Conservation (phyloP, 768 basidiomycete species). For the Phanerochaete sordida region DNA sequence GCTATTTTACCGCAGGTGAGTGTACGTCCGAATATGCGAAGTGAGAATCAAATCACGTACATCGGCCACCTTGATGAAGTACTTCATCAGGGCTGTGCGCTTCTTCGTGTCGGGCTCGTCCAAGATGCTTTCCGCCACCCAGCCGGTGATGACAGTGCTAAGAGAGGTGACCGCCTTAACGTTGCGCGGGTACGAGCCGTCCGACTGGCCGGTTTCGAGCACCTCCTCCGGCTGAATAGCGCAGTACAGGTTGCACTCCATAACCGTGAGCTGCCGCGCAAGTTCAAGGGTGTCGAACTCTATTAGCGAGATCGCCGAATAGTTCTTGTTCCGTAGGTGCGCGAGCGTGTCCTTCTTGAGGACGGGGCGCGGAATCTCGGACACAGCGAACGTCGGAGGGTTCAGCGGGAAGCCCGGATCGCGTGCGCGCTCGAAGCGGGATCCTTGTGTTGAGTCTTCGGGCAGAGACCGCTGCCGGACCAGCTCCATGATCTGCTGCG, state of each 20-base stretch:
- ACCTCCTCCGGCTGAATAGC: constrained; percentile 87
- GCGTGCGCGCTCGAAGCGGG: constrained; percentile 60
- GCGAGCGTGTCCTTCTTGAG: constrained; percentile 78
- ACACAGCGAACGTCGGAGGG: constrained; percentile 45
- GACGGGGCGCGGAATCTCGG: constrained; percentile 81
- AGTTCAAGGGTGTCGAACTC: constrained; percentile 94
- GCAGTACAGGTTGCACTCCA: constrained; percentile 88
- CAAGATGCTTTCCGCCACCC: constrained; percentile 93
- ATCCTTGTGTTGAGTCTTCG: constrained; percentile 46
- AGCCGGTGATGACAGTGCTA: constrained; percentile 92
- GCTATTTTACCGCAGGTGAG: constrained; percentile 40
- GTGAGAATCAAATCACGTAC: constrained; percentile 41
- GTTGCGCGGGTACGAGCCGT: constrained; percentile 54
- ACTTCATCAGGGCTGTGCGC: constrained; percentile 74
- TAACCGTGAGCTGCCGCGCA: constrained; percentile 89
- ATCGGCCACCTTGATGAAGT: constrained; percentile 91
- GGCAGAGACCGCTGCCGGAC: constrained; percentile 38
- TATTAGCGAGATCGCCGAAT: constrained; percentile 60
- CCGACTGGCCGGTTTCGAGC: constrained; percentile 76
- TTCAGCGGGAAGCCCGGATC: constrained; percentile 76
- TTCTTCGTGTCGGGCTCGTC: constrained; percentile 88
- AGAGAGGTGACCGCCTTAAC: constrained; percentile 83
- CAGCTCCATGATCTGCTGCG: constrained; percentile 70
- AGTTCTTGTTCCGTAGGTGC: constrained; percentile 64
- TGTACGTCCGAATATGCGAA: constrained; percentile 5